Evolutionary conservation across 257 asterid genomes (phyloP).

Genomic region (Nyctanthes arbortristis): DNA sequence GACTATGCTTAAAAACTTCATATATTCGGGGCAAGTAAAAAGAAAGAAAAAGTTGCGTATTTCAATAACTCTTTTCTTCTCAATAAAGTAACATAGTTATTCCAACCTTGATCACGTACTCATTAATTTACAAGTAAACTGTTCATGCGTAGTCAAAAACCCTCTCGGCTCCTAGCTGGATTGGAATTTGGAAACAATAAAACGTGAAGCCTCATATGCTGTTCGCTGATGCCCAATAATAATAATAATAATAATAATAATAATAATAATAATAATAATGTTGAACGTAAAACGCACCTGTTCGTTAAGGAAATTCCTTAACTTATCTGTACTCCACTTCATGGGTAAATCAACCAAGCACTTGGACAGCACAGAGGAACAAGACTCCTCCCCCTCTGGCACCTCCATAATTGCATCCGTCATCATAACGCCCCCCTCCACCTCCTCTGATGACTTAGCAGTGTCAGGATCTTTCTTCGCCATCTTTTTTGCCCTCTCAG

Average conservation of each 20-base stretch:
- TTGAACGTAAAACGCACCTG: conserved; percentile 40
- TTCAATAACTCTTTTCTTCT: not conserved
- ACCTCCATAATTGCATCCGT: conserved; percentile 64
- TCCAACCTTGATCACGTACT: not conserved
- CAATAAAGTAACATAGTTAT: not conserved
- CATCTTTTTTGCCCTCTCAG: conserved; percentile 79
- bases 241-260: too few relatives aligned
- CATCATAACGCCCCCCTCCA: conserved; percentile 66
- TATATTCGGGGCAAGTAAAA: not conserved
- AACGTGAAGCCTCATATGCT: too few relatives aligned
- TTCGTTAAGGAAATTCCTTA: conserved; percentile 61
- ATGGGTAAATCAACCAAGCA: conserved; percentile 84
- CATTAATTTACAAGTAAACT: not conserved
- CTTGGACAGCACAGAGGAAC: conserved; percentile 53
- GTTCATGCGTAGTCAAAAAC: not conserved
- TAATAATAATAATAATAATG: too few relatives aligned
- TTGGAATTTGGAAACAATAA: too few relatives aligned
- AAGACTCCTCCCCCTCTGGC: conserved; percentile 39
- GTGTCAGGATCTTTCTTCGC: conserved; percentile 39
- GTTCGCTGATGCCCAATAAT: too few relatives aligned
- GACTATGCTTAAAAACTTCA: not conserved
- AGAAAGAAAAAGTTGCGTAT: not conserved
- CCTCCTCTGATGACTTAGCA: conserved; percentile 21
- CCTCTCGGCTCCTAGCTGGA: not conserved
- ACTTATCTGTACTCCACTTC: conserved; percentile 79